phyloP scores from a whole-genome alignment of 768 basidiomycete genomes.

The Pleurotus eryngii region DNA sequence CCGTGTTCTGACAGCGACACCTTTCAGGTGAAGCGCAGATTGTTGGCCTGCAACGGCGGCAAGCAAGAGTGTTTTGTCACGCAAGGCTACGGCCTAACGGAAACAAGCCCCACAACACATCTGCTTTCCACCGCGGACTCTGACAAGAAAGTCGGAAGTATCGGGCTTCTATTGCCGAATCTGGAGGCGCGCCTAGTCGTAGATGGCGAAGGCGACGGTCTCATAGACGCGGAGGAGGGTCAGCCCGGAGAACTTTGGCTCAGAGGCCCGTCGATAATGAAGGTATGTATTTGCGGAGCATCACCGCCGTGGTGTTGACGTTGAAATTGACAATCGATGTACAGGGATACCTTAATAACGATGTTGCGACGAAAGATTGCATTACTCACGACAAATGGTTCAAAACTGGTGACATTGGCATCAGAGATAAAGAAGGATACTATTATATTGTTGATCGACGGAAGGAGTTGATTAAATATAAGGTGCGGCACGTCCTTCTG shows the following conservation, averaged over 20 bases:
- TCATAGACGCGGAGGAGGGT: slow-evolving; percentile 46
- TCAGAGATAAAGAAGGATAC: slow-evolving; percentile 64
- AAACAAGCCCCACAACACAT: slow-evolving; percentile 74
- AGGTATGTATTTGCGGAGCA: slow-evolving; percentile 33
- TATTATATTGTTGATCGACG: slow-evolving; percentile 72
- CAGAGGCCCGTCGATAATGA: slow-evolving; percentile 77
- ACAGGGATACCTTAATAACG: slow-evolving; percentile 76
- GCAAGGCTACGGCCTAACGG: slow-evolving; percentile 79
- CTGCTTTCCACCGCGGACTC: slow-evolving; percentile 44
- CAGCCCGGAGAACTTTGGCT: slow-evolving; percentile 81
- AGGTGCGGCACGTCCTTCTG: slow-evolving; percentile 30
- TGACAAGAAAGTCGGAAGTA: slow-evolving; percentile 53
- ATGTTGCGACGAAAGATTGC: slow-evolving; percentile 60
- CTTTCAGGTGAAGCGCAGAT: slow-evolving; percentile 32
- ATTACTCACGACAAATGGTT: slow-evolving; percentile 80
- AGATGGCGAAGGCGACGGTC: slow-evolving; percentile 51
- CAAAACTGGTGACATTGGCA: slow-evolving; percentile 83
- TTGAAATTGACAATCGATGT: not conserved
- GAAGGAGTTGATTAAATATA: slow-evolving; percentile 79
- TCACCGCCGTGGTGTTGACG: not conserved
- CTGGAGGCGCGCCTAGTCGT: slow-evolving; percentile 72
- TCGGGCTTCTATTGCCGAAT: slow-evolving; percentile 71
- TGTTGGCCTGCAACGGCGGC: slow-evolving; percentile 31
- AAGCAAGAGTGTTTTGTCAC: slow-evolving; percentile 31
- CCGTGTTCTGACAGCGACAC: not conserved